Base-by-base conservation (phyloP, 2,329 filamentous ascomycete genomes). In the Aureobasidium pullulans region DNA sequence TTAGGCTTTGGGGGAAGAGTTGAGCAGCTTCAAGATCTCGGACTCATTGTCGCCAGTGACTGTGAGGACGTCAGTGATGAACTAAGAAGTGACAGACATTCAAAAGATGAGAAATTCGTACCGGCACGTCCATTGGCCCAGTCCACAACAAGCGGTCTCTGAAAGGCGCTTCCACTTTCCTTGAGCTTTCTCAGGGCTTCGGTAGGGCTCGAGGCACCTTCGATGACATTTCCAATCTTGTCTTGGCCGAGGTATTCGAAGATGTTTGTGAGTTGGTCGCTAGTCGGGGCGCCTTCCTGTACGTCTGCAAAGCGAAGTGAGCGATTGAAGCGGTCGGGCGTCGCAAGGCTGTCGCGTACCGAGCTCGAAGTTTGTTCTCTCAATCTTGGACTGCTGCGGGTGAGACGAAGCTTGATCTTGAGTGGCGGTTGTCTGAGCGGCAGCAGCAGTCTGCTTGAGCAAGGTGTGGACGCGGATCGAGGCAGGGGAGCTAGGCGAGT, bases 41-140 rank as follows among this genome's bases (percentile, higher is more conserved):
- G 90, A 96, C 77, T 96, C 87, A 64, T 88, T 86, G 53, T 89
- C 89, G 19, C 90, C 89, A 29, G 84, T 77, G 9, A 85, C 82
- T 81, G 63, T 29, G 29, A 19, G 10, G 4, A 59, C 66, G 44
- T 62, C 52, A 64, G 60, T 59, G n/a, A 44, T 44, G 28, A 40
- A 31, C 53, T 56, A 10, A 15, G 23, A 46, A 34, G 46, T 23
- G 36, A 9, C 10, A 13, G 34, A 23, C 7, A 15, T 11, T 37
- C 39, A 23, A 28, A 19, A n/a, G 6, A 46, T 34, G 57, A 70
- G 75, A 23, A 23, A 23, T 23, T 23, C 23, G 59, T 73, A 76
- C 88, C 79, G 48, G 86, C 93, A 72, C 85, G 88, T 64, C 92
- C 94, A 72, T 93, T 92, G 71, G 88, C 90, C 94, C 94, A 97